Base-by-base conservation (phyloP, 495 filamentous ascomycete species). In the Aspergillus ostianus region DNA sequence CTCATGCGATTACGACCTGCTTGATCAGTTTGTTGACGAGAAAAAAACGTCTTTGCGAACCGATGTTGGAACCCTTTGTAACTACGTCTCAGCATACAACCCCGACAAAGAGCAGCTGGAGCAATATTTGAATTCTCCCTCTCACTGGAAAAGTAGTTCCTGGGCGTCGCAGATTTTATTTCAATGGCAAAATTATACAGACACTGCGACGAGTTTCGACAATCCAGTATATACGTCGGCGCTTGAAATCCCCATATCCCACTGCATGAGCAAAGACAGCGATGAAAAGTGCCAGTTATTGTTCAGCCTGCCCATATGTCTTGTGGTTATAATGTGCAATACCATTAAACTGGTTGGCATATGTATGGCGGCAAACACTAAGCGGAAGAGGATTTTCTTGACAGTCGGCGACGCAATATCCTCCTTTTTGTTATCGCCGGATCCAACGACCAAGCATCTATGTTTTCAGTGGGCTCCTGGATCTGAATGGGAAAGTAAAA, bases 381-480 rank as follows among this genome's bases (percentile, higher is more conserved):
- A 23, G 1, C 56, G 63, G 6, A 41, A 57, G 2, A 49, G 57
- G 3, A 23, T 61, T 2, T 47, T 69, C 15, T 9, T 62, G 30
- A 69, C 64, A 0, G 19, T 61, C 15, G 67, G 67, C 13, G 67
- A 69, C 32, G 67, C 64, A 2, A 57, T 69, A 17, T 23, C 64
- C 3, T 69, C 67, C 1, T 69, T 62, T n/a, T 56, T 69, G 4
- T n/a, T 21, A 2, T 46, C 29, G 0, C 64, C 64, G 1, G 67
- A 69, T 49, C 41, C 29, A 27, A 49, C 32, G 1, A 64, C 65
- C 0, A 18, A 53, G 19, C 50, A 51, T 0, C 44, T 21, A 7
- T 57, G 56, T 9, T 54, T 21, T 32, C 17, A 46, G 36, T 5
- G 21, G 27, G 13, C 19, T 4, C 23, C 23, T 2, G 23, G 4